These are phyloP conservation scores for Nakazawaea ernobii DNA, from an alignment of 805 yeast species.

Conservation along the genomic window DNA sequence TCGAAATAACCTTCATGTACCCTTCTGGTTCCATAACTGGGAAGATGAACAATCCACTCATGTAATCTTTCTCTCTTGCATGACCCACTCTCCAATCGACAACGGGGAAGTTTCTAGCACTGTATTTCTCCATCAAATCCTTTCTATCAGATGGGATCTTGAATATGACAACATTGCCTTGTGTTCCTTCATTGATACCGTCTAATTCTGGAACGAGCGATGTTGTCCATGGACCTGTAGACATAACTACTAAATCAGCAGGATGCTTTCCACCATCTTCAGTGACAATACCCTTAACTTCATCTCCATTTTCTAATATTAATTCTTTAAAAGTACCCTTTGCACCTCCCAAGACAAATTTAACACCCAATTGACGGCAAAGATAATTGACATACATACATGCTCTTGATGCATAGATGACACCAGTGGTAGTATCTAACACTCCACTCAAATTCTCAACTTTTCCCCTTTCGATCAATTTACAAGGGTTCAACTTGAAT, in stretches of 20 bases:
- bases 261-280: slow-evolving; percentile 17
- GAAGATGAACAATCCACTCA: slow-evolving; percentile 29
- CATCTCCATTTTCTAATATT: slow-evolving; percentile 13
- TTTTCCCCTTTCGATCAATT: slow-evolving; percentile 12
- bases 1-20: slow-evolving; percentile 27
- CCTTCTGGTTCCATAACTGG: slow-evolving; percentile 31
- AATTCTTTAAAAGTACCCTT: slow-evolving; percentile 22
- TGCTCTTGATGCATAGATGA: slow-evolving; percentile 29
- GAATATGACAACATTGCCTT: slow-evolving; percentile 29
- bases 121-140: slow-evolving; percentile 28
- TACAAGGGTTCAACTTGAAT: slow-evolving; percentile 18
- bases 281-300: slow-evolving; percentile 19
- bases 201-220: slow-evolving; percentile 18
- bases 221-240: slow-evolving; percentile 20
- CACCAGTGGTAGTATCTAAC: slow-evolving; percentile 27
- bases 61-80: slow-evolving; percentile 17
- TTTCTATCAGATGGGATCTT: slow-evolving; percentile 30
- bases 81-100: slow-evolving; percentile 24
- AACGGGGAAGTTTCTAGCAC: slow-evolving; percentile 27
- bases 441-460: slow-evolving; percentile 17
- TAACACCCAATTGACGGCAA: slow-evolving; percentile 26
- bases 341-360: slow-evolving; percentile 23
- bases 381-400: slow-evolving; percentile 23
- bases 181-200: slow-evolving; percentile 30
- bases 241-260: slow-evolving; percentile 17